Evolutionary conservation across 148 eudicot genomes (phyloP).

Genomic region (Heliamphora exappendiculata): DNA sequence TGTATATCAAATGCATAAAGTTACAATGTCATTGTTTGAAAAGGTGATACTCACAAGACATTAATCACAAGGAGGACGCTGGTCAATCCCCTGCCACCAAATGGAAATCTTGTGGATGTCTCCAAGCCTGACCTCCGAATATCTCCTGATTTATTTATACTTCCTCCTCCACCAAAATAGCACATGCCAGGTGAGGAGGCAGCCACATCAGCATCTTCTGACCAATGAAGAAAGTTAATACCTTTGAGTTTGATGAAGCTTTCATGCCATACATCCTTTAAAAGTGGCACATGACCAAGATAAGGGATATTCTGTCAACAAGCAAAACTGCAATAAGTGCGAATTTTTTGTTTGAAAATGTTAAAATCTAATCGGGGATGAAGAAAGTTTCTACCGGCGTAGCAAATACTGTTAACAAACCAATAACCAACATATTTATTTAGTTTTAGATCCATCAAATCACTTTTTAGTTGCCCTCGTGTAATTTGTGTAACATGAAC

Average conservation of each 20-base stretch:
- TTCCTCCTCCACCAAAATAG: slow-evolving; percentile 44
- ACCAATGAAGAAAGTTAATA: slow-evolving; percentile 33
- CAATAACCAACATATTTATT: not conserved
- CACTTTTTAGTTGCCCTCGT: not conserved
- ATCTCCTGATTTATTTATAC: slow-evolving; percentile 18
- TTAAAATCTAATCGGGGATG: not conserved
- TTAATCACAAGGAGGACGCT: slow-evolving; percentile 49
- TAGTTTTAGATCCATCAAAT: not conserved
- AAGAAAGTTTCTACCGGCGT: not conserved
- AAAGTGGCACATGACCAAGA: slow-evolving; percentile 14
- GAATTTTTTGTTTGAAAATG: not conserved
- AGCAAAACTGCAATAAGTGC: slow-evolving; percentile 3
- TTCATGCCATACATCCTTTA: slow-evolving; percentile 40
- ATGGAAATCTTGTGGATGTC: slow-evolving; percentile 24
- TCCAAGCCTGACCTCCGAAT: slow-evolving; percentile 27
- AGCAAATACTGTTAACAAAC: not conserved
- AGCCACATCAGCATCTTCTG: slow-evolving; percentile 35
- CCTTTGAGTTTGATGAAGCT: slow-evolving; percentile 29
- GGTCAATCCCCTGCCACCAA: slow-evolving; percentile 51
- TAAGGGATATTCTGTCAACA: slow-evolving; percentile 22
- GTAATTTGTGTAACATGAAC: not conserved
- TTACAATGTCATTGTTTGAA: not conserved
- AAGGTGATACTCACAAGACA: slow-evolving; percentile 54
- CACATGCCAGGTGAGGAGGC: slow-evolving; percentile 33
- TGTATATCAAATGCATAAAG: not conserved